Evolutionary conservation across 345 rosid genomes (phyloP).

Genomic region (Pistacia integerrima): DNA sequence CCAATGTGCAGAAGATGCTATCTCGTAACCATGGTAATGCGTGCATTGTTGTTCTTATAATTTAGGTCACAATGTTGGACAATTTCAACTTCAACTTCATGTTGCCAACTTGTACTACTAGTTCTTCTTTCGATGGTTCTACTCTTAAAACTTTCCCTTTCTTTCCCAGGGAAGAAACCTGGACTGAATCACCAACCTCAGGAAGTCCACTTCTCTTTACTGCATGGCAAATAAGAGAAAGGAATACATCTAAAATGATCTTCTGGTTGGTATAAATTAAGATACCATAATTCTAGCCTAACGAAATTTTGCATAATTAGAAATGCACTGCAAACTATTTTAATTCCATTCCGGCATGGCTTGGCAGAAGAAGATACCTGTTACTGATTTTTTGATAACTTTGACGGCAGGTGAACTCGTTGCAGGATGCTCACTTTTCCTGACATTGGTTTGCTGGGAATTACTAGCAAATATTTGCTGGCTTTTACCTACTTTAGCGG

Average conservation of each 20-base stretch:
- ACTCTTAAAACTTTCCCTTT: constrained; percentile 65
- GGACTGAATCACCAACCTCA: constrained; percentile 63
- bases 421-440: constrained; percentile 16
- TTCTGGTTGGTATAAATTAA: constrained; percentile 4
- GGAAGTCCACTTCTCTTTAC: constrained; percentile 48
- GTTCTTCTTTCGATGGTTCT: constrained; percentile 67
- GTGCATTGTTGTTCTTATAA: constrained; percentile 19
- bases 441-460: constrained; percentile 24
- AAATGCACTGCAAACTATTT: constrained; percentile 1
- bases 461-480: constrained; percentile 26
- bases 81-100: constrained; percentile 81
- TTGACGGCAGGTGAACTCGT: constrained; percentile 31
- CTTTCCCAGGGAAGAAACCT: constrained; percentile 65
- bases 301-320: not conserved
- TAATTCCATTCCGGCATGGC: not conserved
- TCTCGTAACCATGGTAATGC: not conserved
- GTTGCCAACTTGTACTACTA: constrained; percentile 79
- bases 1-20: not conserved
- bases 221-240: constrained; percentile 22
- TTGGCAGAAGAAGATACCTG: constrained; percentile 37
- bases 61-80: constrained; percentile 40
- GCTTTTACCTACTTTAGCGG: constrained; percentile 34
- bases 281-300: not conserved
- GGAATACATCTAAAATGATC: constrained; percentile 7
- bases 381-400: constrained; percentile 31